These are phyloP conservation scores for Ascochyta fabae DNA, from an alignment of 2,329 filamentous ascomycete genomes.

Conservation along the genomic window DNA sequence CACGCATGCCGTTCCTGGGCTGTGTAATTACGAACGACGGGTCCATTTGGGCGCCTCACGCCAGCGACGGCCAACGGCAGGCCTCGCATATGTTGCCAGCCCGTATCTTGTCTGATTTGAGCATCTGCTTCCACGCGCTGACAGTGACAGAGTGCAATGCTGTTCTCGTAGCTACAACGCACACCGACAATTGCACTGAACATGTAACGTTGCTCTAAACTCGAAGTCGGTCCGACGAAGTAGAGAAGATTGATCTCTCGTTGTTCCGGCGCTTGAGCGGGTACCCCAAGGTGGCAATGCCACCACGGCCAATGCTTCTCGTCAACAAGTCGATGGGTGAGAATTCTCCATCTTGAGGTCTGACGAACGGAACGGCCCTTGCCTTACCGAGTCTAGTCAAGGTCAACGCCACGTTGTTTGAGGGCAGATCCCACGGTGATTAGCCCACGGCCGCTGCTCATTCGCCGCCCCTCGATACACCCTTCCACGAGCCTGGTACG, in stretches of 20 bases:
- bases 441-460: background rate
- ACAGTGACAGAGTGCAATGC: background rate
- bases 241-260: background rate
- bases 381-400: conserved; percentile 6
- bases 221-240: conserved; percentile 5
- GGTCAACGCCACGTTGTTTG: conserved; percentile 4
- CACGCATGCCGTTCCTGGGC: conserved; percentile 1
- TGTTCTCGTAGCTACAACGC: conserved; percentile 1
- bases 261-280: background rate
- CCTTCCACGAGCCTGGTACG: conserved; percentile 11
- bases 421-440: background rate
- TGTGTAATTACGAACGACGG: background rate
- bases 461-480: background rate
- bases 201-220: conserved; percentile 16
- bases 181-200: conserved; percentile 14
- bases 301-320: background rate
- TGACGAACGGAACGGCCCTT: conserved; percentile 17
- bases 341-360: background rate
- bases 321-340: background rate
- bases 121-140: too few species aligned
- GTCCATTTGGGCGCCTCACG: background rate
- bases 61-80: background rate
- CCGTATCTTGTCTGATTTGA: too few species aligned
- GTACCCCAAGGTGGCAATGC: background rate
- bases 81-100: background rate